Conservation (phyloP, 1,139 yeast genomes). For the Geotrichum reessii region DNA sequence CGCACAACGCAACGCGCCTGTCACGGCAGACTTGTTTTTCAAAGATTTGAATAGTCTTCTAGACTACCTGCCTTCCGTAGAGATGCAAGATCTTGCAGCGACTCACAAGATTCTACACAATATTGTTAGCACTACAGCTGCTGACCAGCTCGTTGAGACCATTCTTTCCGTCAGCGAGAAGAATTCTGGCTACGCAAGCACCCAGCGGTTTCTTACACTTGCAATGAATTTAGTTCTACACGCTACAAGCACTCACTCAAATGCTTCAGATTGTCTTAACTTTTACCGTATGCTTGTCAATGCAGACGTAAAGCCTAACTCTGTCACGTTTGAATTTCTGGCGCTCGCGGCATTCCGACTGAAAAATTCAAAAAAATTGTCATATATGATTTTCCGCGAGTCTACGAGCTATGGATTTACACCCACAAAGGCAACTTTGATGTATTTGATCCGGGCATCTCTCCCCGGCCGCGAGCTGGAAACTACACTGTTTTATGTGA, state of each 20-base stretch:
- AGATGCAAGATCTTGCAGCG: slow-evolving; percentile 3
- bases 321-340: slow-evolving; percentile 28
- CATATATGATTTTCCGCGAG: slow-evolving; percentile 28
- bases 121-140: background rate
- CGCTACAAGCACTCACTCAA: background rate
- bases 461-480: slow-evolving; percentile 26
- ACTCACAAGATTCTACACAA: background rate
- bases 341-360: slow-evolving; percentile 29
- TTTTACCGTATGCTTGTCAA: slow-evolving; percentile 23
- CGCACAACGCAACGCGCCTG: background rate
- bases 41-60: background rate
- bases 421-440: slow-evolving; percentile 26
- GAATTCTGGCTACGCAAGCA: background rate
- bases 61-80: background rate
- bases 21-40: background rate
- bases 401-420: slow-evolving; percentile 9
- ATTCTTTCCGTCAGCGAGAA: background rate
- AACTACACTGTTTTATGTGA: slow-evolving; percentile 3
- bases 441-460: slow-evolving; percentile 28
- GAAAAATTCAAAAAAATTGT: slow-evolving; percentile 32
- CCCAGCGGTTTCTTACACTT: background rate
- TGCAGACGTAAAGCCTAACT: slow-evolving; percentile 21
- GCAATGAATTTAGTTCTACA: slow-evolving; percentile 7
- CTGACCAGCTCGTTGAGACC: background rate
- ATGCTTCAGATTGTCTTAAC: slow-evolving; percentile 2